Conservation (phyloP, 495 filamentous ascomycete genomes). For the Sporormia fimetaria region DNA sequence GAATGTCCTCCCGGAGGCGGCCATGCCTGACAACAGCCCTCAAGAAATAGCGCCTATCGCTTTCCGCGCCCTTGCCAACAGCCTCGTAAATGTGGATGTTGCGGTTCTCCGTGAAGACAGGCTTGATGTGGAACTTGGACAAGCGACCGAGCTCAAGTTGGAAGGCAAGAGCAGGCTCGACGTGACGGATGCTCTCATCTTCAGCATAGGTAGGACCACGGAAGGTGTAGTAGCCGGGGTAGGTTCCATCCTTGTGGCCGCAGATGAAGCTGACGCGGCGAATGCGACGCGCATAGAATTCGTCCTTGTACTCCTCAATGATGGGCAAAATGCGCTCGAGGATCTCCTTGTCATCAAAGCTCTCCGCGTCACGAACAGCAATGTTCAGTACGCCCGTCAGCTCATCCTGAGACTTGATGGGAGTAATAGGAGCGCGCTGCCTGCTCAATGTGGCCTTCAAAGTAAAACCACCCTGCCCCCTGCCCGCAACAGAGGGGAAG, state of each 20-base stretch:
- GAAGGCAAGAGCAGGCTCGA: constrained; percentile 91
- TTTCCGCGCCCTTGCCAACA: constrained; percentile 82
- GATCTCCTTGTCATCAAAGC: constrained; percentile 71
- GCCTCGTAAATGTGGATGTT: constrained; percentile 99
- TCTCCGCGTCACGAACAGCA: constrained; percentile 81
- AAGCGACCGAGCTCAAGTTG: constrained; percentile 90
- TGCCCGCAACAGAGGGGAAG: constrained; percentile 49
- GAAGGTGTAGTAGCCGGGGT: constrained; percentile 97
- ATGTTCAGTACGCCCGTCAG: constrained; percentile 85
- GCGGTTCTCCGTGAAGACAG: constrained; percentile 96
- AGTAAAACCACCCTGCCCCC: constrained; percentile 34
- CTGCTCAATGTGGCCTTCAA: constrained; percentile 62
- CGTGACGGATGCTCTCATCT: constrained; percentile 92
- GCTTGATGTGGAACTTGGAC: constrained; percentile 93
- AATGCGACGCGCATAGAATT: constrained; percentile 66
- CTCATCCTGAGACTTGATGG: constrained; percentile 46
- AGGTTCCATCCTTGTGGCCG: constrained; percentile 85
- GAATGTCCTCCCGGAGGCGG: constrained; percentile 89
- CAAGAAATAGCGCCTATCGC: constrained; percentile 95
- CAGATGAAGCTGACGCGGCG: constrained; percentile 94
- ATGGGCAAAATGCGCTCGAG: constrained; percentile 60
- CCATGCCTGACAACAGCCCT: constrained; percentile 87
- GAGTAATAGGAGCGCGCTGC: constrained; percentile 51
- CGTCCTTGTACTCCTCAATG: constrained; percentile 71
- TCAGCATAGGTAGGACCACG: constrained; percentile 80